These are phyloP conservation scores for Phytopythium vexans DNA, from an alignment of 352 stramenopile species.

Conservation along the genomic window DNA sequence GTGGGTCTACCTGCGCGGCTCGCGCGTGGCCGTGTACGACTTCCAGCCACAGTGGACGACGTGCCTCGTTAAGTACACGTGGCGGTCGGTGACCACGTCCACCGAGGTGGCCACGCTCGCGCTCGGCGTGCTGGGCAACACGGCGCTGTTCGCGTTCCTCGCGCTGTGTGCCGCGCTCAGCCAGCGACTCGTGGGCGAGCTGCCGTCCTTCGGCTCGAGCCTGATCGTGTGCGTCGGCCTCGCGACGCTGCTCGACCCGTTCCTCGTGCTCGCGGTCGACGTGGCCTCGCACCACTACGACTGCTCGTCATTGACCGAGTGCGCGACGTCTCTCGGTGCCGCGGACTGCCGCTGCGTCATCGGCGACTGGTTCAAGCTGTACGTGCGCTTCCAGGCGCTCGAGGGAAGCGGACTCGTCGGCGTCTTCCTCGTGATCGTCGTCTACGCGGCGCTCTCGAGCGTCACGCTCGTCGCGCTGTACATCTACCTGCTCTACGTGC, in stretches of 20 bases:
- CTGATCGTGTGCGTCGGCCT: slow-evolving; percentile 81
- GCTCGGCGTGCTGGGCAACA: slow-evolving; percentile 52
- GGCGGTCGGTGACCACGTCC: slow-evolving; percentile 47
- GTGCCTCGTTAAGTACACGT: slow-evolving; percentile 87
- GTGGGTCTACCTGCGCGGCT: slow-evolving; percentile 72
- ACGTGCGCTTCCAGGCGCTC: slow-evolving; percentile 62
- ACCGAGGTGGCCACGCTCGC: slow-evolving; percentile 72
- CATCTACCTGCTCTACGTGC: slow-evolving; percentile 78
- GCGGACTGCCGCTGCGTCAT: slow-evolving; percentile 58
- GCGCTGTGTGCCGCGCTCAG: slow-evolving; percentile 31
- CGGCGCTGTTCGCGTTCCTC: slow-evolving; percentile 44
- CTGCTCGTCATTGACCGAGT: slow-evolving; percentile 47
- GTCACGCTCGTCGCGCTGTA: slow-evolving; percentile 59
- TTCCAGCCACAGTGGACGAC: slow-evolving; percentile 59
- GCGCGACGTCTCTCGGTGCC: slow-evolving; percentile 34
- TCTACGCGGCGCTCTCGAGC: slow-evolving; percentile 67
- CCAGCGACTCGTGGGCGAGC: slow-evolving; percentile 50
- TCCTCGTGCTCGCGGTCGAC: slow-evolving; percentile 81
- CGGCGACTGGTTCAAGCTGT: slow-evolving; percentile 90
- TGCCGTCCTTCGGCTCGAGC: slow-evolving; percentile 69
- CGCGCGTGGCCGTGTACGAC: slow-evolving; percentile 77
- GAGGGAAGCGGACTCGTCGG: slow-evolving; percentile 81
- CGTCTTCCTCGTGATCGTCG: slow-evolving; percentile 69
- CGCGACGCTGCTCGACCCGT: slow-evolving; percentile 73
- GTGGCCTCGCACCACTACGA: slow-evolving; percentile 71